Percentiles rank a stretch among this genome's conserved stretches.
Conservation (phyloP, 495 filamentous ascomycete species). For the Aspergillus diversus region DNA sequence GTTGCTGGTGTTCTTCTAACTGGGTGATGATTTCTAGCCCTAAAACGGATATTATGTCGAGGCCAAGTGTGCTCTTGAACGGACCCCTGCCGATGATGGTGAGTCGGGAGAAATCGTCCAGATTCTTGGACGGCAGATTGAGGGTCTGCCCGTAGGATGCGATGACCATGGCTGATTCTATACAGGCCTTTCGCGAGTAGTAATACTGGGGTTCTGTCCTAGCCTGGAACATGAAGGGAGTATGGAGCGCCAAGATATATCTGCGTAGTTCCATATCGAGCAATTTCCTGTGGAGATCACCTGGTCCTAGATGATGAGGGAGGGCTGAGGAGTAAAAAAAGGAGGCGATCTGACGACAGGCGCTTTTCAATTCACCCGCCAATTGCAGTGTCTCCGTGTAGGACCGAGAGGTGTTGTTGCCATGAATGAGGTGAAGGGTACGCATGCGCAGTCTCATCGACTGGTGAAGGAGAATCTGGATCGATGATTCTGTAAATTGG, state of each 20-base stretch:
- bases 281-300: slow-evolving; percentile 29
- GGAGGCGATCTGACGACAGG: slow-evolving; percentile 24
- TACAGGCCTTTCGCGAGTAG: slow-evolving; percentile 50
- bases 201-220: slow-evolving; percentile 46
- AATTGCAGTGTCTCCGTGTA: slow-evolving; percentile 39
- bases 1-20: slow-evolving; percentile 24
- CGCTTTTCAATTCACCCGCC: slow-evolving; percentile 10
- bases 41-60: slow-evolving; percentile 28
- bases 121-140: slow-evolving; percentile 10
- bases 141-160: slow-evolving; percentile 25
- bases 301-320: slow-evolving; percentile 15
- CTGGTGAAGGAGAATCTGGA: slow-evolving; percentile 47
- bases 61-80: slow-evolving; percentile 29
- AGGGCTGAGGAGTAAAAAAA: slow-evolving; percentile 12
- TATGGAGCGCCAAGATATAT: slow-evolving; percentile 50
- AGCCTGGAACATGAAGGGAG: slow-evolving; percentile 46
- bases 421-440: slow-evolving; percentile 41
- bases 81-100: slow-evolving; percentile 18
- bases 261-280: slow-evolving; percentile 45
- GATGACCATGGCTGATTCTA: slow-evolving; percentile 40
- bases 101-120: slow-evolving; percentile 22
- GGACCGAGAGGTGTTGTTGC: slow-evolving; percentile 33
- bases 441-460: slow-evolving; percentile 43
- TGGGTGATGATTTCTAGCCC: slow-evolving; percentile 31
- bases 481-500: slow-evolving; percentile 48